Evolutionary conservation across 768 basidiomycete genomes (phyloP).

Genomic region (Leccinum subgranulosum): DNA sequence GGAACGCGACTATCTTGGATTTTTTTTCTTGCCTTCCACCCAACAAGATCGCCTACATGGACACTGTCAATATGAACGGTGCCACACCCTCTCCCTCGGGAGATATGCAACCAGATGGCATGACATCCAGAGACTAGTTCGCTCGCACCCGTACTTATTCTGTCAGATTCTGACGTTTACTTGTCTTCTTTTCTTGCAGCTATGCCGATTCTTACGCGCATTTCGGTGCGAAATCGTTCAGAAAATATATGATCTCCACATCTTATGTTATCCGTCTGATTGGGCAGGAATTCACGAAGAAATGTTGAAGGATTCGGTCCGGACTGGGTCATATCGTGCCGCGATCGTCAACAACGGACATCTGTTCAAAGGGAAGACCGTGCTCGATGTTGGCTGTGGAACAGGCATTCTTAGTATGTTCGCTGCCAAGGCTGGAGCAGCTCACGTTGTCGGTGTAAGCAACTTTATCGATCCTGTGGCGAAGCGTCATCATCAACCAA

Average conservation of each 20-base stretch:
- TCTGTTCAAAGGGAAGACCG: conserved; percentile 95
- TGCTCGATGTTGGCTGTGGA: conserved; percentile 97
- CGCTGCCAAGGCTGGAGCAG: conserved; percentile 92
- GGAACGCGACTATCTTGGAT: neutral
- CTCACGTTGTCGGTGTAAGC: conserved; percentile 88
- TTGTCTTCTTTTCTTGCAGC: conserved; percentile 47
- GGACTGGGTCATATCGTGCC: conserved; percentile 91
- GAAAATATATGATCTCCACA: neutral
- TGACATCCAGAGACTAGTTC: conserved; percentile 91
- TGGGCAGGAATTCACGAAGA: conserved; percentile 92
- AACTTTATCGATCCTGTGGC: conserved; percentile 3
- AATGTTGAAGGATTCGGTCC: conserved; percentile 96
- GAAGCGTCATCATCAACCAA: conserved; percentile 12
- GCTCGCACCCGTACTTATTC: conserved; percentile 36
- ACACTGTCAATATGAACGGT: conserved; percentile 25
- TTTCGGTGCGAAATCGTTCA: conserved; percentile 58
- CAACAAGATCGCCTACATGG: conserved; percentile 1
- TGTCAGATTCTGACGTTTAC: conserved; percentile 35
- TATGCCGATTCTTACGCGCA: conserved; percentile 97
- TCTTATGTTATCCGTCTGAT: conserved; percentile 7
- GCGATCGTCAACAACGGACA: conserved; percentile 94
- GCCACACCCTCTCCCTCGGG: conserved; percentile 28
- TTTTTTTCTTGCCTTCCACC: neutral
- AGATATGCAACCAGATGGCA: conserved; percentile 36
- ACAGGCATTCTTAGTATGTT: conserved; percentile 99